Conservation (phyloP, 1,284 basidiomycete genomes). For the Pterulicium gracile region DNA sequence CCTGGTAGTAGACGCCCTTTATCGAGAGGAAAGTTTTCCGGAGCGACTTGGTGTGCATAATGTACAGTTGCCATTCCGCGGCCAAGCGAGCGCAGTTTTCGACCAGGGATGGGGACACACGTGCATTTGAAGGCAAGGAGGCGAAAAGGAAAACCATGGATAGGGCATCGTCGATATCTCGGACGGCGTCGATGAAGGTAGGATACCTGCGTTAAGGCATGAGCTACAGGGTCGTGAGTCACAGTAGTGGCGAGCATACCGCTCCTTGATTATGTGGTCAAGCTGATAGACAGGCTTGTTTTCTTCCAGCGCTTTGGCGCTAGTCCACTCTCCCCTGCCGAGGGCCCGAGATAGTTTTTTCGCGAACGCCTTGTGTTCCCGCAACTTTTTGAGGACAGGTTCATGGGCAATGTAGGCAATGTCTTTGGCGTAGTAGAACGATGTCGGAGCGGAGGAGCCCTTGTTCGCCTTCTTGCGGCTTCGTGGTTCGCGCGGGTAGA, state of each 20-base stretch:
- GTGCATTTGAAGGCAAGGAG: conserved; percentile 74
- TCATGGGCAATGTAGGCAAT: conserved; percentile 97
- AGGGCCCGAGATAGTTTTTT: conserved; percentile 94
- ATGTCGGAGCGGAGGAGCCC: conserved; percentile 91
- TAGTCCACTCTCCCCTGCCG: conserved; percentile 90
- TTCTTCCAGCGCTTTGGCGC: conserved; percentile 90
- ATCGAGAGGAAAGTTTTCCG: conserved; percentile 95
- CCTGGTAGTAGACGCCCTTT: conserved; percentile 98
- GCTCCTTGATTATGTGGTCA: conserved; percentile 97
- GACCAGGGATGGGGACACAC: conserved; percentile 77
- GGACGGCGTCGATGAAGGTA: conserved; percentile 90
- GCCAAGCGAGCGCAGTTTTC: conserved; percentile 87
- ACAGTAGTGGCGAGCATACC: conserved; percentile 37
- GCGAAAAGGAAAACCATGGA: conserved; percentile 94
- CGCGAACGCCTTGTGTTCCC: conserved; percentile 98
- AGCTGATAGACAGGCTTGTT: conserved; percentile 82
- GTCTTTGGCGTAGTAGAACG: conserved; percentile 98
- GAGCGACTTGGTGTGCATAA: conserved; percentile 82
- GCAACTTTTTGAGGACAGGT: conserved; percentile 88
- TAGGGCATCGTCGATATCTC: conserved; percentile 96
- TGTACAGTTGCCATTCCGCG: conserved; percentile 91
- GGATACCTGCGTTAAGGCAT: conserved; percentile 62
- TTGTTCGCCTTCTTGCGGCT: conserved; percentile 95
- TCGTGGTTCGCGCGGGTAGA: conserved; percentile 94
- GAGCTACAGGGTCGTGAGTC: conserved; percentile 3